These are phyloP conservation scores for Chionographis japonica DNA, from an alignment of 106 monocot species.

Conservation along the genomic window DNA sequence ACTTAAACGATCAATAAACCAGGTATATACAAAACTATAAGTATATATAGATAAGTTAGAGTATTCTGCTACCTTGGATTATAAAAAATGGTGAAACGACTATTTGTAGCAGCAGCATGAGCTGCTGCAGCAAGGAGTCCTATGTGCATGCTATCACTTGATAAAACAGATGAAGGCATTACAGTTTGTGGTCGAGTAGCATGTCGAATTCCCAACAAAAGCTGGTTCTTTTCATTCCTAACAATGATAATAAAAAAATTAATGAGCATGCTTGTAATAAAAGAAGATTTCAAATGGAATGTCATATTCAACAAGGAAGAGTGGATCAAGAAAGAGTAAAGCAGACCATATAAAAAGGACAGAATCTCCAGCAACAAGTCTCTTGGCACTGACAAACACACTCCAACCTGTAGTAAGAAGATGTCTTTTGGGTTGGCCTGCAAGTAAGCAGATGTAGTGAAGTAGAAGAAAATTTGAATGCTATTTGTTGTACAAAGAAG, in stretches of 20 bases:
- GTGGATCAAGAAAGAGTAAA: not conserved
- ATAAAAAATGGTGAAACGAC: constrained; percentile 56
- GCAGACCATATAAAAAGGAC: constrained; percentile 61
- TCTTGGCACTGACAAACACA: constrained; percentile 68
- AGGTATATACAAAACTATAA: not conserved
- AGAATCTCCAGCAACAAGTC: constrained; percentile 66
- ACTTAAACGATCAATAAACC: not conserved
- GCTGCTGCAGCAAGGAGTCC: constrained; percentile 67
- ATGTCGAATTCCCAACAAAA: constrained; percentile 49
- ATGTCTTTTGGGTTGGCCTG: constrained; percentile 73
- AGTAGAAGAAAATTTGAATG: not conserved
- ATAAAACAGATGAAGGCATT: constrained; percentile 57
- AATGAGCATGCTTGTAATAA: no score
- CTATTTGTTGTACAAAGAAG: not conserved
- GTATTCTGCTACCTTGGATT: constrained; percentile 41
- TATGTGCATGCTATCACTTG: constrained; percentile 71
- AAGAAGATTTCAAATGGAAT: not conserved
- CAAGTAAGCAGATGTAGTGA: not conserved
- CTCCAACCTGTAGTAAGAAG: constrained; percentile 80
- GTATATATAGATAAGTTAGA: not conserved
- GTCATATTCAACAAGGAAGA: not conserved
- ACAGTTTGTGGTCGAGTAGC: constrained; percentile 47
- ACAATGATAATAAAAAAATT: not conserved
- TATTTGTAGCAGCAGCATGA: constrained; percentile 62
- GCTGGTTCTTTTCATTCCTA: constrained; percentile 68